phyloP scores from a whole-genome alignment of 31 red algal species.

The Endocladia muricata region DNA sequence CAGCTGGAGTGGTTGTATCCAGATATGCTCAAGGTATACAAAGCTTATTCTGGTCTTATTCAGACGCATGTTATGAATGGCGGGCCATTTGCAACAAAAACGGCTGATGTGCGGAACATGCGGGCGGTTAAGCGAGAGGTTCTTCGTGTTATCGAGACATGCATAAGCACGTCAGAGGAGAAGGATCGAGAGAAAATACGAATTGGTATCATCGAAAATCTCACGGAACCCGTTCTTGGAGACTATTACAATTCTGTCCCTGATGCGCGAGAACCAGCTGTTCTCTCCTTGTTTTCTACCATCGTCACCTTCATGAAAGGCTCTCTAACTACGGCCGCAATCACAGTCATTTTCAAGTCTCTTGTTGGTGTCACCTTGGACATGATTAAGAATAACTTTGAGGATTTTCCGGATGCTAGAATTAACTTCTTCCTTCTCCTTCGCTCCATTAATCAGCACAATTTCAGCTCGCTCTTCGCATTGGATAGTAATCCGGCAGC shows the following conservation, averaged over 20 bases:
- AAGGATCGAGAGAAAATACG: conserved; percentile 78
- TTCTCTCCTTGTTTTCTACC: conserved; percentile 83
- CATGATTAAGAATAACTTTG: conserved; percentile 99
- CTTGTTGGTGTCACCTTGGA: conserved; percentile 82
- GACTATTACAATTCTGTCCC: conserved; percentile 84
- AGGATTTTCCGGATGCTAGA: conserved; percentile 97
- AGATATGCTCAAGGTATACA: conserved; percentile 93
- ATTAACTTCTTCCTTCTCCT: conserved; percentile 91
- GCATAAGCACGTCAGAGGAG: conserved; percentile 52
- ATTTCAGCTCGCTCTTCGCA: conserved; percentile 83
- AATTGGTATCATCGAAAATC: conserved; percentile 69
- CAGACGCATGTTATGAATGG: conserved; percentile 50
- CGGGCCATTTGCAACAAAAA: conserved; percentile 78
- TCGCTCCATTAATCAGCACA: conserved; percentile 83
- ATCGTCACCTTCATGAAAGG: conserved; percentile 84
- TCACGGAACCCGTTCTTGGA: conserved; percentile 80
- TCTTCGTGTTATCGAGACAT: conserved; percentile 78
- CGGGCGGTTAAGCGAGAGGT: conserved; percentile 93
- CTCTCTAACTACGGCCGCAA: conserved; percentile 32
- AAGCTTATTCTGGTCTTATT: conserved; percentile 79
- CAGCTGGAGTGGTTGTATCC: conserved; percentile 83
- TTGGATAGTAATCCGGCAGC: conserved; percentile 73
- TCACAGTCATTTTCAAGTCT: conserved; percentile 85
- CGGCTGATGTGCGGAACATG: conserved; percentile 86
- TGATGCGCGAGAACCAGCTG: conserved; percentile 91